Evolutionary conservation across 148 eudicot species (phyloP).

Genomic region (Euryodendron excelsum): DNA sequence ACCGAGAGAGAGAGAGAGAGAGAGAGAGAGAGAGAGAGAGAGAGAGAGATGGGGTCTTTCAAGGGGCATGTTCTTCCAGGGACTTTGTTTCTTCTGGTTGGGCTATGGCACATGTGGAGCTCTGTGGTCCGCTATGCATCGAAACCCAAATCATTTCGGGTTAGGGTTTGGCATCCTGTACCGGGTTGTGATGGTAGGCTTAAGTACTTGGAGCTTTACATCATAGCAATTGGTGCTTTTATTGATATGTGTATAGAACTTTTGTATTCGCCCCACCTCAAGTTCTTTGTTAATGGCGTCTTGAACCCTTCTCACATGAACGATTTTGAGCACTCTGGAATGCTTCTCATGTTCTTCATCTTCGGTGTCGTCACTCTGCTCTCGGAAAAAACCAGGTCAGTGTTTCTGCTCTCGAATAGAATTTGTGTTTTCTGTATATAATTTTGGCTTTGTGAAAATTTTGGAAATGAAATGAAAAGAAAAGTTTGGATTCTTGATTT

Average conservation of each 20-base stretch:
- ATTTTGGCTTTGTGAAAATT: not conserved
- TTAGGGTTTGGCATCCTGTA: conserved; percentile 84
- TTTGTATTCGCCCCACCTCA: conserved; percentile 78
- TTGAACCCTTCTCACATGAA: conserved; percentile 82
- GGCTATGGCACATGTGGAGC: conserved; percentile 87
- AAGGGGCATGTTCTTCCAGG: conserved; percentile 92
- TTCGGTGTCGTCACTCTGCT: conserved; percentile 63
- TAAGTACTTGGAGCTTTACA: conserved; percentile 82
- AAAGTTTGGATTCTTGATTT: not conserved
- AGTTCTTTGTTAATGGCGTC: conserved; percentile 66
- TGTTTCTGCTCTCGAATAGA: conserved; percentile 5
- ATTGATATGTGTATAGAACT: conserved; percentile 92
- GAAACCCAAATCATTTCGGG: conserved; percentile 54
- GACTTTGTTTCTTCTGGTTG: conserved; percentile 74
- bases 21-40: not conserved
- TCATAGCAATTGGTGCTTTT: conserved; percentile 71
- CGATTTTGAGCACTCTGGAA: conserved; percentile 89
- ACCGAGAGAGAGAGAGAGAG: conserved; percentile 5
- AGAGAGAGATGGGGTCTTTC: conserved; percentile 79
- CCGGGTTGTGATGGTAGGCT: conserved; percentile 77
- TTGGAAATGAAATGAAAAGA: not conserved
- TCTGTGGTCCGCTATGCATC: conserved; percentile 55
- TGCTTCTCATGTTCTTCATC: conserved; percentile 97
- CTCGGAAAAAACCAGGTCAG: conserved; percentile 78
- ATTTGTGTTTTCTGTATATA: not conserved